Evolutionary conservation across 768 basidiomycete species (phyloP).

Genomic region (Suillus hirtellus): DNA sequence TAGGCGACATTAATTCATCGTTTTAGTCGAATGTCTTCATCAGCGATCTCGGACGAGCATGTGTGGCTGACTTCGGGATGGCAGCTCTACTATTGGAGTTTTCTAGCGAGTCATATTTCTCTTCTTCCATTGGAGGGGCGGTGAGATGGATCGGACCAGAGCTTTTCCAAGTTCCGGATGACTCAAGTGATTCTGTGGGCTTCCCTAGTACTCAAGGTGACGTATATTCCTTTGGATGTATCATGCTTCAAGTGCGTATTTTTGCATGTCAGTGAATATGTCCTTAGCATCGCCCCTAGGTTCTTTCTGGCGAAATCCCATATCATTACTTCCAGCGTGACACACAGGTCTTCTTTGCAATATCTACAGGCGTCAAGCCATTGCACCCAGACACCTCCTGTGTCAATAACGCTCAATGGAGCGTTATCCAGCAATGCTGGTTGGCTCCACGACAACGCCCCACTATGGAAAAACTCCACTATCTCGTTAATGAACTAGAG

Average conservation of each 20-base stretch:
- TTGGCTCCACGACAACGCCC: constrained; percentile 18
- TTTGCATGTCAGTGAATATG: constrained; percentile 23
- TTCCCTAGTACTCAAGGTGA: constrained; percentile 7
- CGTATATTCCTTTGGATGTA: constrained; percentile 27
- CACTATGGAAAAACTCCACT: neutral
- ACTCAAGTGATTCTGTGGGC: neutral
- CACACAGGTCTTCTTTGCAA: constrained; percentile 19
- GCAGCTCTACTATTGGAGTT: constrained; percentile 12
- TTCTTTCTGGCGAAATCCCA: constrained; percentile 20
- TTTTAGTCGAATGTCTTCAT: constrained; percentile 15
- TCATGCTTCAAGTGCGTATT: constrained; percentile 25
- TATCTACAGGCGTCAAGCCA: constrained; percentile 15
- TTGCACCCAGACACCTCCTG: constrained; percentile 3
- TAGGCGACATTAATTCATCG: neutral
- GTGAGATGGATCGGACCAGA: constrained; percentile 16
- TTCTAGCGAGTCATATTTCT: constrained; percentile 11
- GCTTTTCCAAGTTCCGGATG: neutral
- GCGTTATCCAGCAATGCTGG: constrained; percentile 17
- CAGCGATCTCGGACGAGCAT: constrained; percentile 9
- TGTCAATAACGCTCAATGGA: constrained; percentile 9
- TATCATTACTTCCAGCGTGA: constrained; percentile 25
- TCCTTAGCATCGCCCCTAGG: constrained; percentile 7
- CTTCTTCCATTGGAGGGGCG: constrained; percentile 8
- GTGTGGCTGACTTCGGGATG: constrained; percentile 13
- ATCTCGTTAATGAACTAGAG: neutral